Evolutionary conservation across 2,329 filamentous ascomycete species (phyloP).

Genomic region (Periconia digitata): DNA sequence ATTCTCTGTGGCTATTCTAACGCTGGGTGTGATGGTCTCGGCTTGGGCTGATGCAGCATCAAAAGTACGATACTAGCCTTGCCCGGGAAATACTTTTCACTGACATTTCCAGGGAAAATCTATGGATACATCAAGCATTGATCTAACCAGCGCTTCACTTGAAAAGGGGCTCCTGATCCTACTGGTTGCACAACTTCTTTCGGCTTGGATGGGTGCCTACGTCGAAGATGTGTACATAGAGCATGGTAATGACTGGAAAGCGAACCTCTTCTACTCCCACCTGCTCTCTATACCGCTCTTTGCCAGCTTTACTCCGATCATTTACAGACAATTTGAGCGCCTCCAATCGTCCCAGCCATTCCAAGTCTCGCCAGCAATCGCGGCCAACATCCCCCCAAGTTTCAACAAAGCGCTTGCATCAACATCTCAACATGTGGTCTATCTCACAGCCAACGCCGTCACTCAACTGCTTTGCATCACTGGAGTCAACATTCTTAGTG

Average conservation of each 20-base stretch:
- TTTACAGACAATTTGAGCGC: slow-evolving; percentile 64
- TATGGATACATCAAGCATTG: slow-evolving; percentile 45
- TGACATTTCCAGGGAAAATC: slow-evolving; percentile 44
- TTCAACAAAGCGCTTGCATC: slow-evolving; percentile 33
- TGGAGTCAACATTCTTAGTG: slow-evolving; percentile 90
- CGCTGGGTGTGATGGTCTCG: slow-evolving; percentile 80
- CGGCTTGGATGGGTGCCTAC: slow-evolving; percentile 92
- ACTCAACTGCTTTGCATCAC: slow-evolving; percentile 96
- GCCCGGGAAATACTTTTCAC: slow-evolving; percentile 3
- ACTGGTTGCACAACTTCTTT: slow-evolving; percentile 84
- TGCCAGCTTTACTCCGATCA: slow-evolving; percentile 67
- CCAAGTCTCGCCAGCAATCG: slow-evolving; percentile 36
- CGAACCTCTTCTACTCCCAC: slow-evolving; percentile 93
- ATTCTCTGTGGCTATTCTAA: slow-evolving; percentile 78
- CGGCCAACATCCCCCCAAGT: slow-evolving; percentile 28
- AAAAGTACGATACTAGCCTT: slow-evolving; percentile 61
- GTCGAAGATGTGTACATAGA: slow-evolving; percentile 85
- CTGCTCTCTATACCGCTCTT: slow-evolving; percentile 76
- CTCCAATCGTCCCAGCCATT: slow-evolving; percentile 67
- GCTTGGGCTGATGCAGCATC: slow-evolving; percentile 86
- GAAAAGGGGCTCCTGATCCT: slow-evolving; percentile 77
- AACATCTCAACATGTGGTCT: slow-evolving; percentile 69
- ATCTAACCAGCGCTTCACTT: slow-evolving; percentile 51
- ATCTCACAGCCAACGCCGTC: slow-evolving; percentile 73
- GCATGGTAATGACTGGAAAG: slow-evolving; percentile 89